A percentile compares a stretch with the other conserved stretches of the same genome.
phyloP scores from a whole-genome alignment of 2,329 filamentous ascomycete genomes.

The Fusarium stilboides region DNA sequence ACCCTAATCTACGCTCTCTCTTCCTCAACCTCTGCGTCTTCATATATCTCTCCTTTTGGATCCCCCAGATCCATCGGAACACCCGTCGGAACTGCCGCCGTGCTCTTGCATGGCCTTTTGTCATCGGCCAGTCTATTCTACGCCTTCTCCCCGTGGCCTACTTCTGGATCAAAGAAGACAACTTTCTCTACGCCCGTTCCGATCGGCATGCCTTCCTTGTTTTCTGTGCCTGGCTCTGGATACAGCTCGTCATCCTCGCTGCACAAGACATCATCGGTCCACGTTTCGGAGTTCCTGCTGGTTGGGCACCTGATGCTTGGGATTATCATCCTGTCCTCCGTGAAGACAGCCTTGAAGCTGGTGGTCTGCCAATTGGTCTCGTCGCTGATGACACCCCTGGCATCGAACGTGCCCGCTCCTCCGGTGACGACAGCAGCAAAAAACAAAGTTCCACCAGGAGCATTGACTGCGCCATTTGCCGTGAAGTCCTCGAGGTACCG shows the following conservation, averaged over 20 bases:
- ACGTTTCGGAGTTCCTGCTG: slow-evolving; percentile 83
- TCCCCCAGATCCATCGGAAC: slow-evolving; percentile 93
- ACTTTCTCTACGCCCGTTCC: slow-evolving; percentile 83
- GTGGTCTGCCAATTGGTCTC: slow-evolving; percentile 84
- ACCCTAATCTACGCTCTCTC: slow-evolving; percentile 66
- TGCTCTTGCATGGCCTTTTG: slow-evolving; percentile 92
- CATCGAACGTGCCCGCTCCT: slow-evolving; percentile 50
- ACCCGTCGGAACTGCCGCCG: slow-evolving; percentile 90
- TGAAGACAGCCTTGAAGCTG: slow-evolving; percentile 85
- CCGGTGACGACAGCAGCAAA: slow-evolving; percentile 55
- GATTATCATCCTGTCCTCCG: slow-evolving; percentile 94
- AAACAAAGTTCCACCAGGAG: slow-evolving; percentile 58
- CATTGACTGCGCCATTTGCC: slow-evolving; percentile 96
- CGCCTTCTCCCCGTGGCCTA: slow-evolving; percentile 87
- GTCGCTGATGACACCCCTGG: slow-evolving; percentile 51
- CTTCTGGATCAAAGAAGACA: slow-evolving; percentile 83
- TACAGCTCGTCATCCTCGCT: slow-evolving; percentile 84
- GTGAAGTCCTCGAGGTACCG: slow-evolving; percentile 91
- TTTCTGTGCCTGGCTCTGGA: slow-evolving; percentile 83
- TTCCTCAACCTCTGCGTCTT: slow-evolving; percentile 78
- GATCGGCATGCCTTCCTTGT: slow-evolving; percentile 76
- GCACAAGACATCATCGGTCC: slow-evolving; percentile 90
- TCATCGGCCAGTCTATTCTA: slow-evolving; percentile 84
- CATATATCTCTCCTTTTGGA: slow-evolving; percentile 90
- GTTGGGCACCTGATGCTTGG: slow-evolving; percentile 82